Evolutionary conservation across 768 basidiomycete genomes (phyloP), one percentile per base, ranked within the genome.

Genomic region (Naematelia aurantialba): DNA sequence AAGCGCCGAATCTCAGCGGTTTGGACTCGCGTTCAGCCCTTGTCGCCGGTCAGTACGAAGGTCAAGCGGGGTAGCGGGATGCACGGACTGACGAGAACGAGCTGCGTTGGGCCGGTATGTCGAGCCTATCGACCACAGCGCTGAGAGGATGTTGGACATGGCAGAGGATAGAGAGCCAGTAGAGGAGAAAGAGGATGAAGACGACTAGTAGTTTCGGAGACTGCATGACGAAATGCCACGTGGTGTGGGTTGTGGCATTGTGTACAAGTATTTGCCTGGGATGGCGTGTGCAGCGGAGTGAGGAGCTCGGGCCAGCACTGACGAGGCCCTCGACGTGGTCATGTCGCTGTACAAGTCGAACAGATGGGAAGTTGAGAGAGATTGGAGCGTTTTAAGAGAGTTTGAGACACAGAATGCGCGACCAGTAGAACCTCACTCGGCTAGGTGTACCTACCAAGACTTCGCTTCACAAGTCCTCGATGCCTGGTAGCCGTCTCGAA

Each of bases 1-100:
- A 76, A 1, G 73, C 71, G 0, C 75, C 73, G 52, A 73, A 76
- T 22, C 68, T 65, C 26, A 69, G 52, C 2, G 73, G 66, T 52
- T 27, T 56, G 30, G 50, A 50, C 14, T 65, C 56, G 12, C 56
- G 48, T 24, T 66, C 49, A 45, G 64, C 58, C 46, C 67, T 65
- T 3, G 45, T 19, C 2, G 22, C 22, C 19, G 17, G 46, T 63
- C 59, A 61, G 56, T 30, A 11, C 44, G 30, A 1, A 8, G 29
- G 12, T 44, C 21, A n/a, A 48, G 44, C 25, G n/a, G 30, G 51
- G 44, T 56, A 51, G 26, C 34, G 13, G 49, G 34, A 39, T 5
- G 13, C 25, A 56, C 63, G 25, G 52, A 71, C 69, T 59, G 56
- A 48, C 69, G 60, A 44, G 66, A 60, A 47, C 61, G 50, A 0